Percentiles rank a stretch among this genome's conserved stretches.
phyloP scores from a whole-genome alignment of 208 protist genomes.

The Wallacemonas sp. region DNA sequence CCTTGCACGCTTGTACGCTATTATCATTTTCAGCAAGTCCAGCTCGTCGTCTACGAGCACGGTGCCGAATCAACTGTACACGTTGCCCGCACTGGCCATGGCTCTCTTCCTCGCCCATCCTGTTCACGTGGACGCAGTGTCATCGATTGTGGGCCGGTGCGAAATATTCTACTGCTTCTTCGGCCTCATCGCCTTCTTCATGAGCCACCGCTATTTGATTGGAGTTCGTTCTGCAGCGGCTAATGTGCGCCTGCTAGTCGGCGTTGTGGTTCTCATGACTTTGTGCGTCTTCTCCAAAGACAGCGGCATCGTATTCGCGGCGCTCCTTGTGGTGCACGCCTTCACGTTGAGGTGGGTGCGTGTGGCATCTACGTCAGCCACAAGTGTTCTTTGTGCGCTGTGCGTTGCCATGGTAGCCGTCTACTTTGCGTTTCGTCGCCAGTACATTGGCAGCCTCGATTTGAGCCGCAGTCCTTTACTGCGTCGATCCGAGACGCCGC shows the following conservation, averaged over 20 bases:
- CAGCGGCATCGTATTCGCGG: constrained; percentile 73
- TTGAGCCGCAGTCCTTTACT: constrained; percentile 44
- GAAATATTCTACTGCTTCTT: constrained; percentile 76
- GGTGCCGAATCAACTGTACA: constrained; percentile 9
- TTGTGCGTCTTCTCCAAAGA: constrained; percentile 67
- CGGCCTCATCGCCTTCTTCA: constrained; percentile 52
- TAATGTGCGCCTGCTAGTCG: constrained; percentile 2
- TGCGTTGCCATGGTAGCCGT: constrained; percentile 24
- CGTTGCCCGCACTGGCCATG: constrained; percentile 36
- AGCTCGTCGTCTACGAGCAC: no score
- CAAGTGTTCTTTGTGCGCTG: constrained; percentile 17
- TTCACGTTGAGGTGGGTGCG: constrained; percentile 30
- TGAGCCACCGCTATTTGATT: constrained; percentile 29
- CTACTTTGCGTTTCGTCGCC: constrained; percentile 55
- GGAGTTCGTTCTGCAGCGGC: background rate
- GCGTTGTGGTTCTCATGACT: constrained; percentile 27
- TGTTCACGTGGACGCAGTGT: constrained; percentile 88
- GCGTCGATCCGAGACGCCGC: constrained; percentile 81
- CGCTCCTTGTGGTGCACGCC: constrained; percentile 55
- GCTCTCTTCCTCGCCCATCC: constrained; percentile 80
- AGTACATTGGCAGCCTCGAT: constrained; percentile 51
- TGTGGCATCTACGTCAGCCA: constrained; percentile 11
- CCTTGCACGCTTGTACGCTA: constrained; percentile 40
- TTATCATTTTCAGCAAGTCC: background rate
- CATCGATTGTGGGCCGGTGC: constrained; percentile 76